Percentiles rank a stretch among this genome's conserved stretches.
These are phyloP conservation scores for Rhinocladiella similis DNA, from an alignment of 2,329 filamentous ascomycete genomes.

Conservation along the genomic window DNA sequence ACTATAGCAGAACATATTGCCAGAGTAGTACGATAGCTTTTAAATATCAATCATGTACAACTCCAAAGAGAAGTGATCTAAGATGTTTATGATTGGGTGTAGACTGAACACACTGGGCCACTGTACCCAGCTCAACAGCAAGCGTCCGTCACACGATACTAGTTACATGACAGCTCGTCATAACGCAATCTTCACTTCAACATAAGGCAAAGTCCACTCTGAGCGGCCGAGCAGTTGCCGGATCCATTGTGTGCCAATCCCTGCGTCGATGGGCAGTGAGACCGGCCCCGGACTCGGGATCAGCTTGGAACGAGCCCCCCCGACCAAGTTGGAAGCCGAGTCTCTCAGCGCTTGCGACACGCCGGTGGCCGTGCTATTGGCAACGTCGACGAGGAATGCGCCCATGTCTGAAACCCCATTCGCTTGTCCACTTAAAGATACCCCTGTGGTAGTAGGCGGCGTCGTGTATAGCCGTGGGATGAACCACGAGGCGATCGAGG, in stretches of 20 bases:
- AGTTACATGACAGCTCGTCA: constrained; percentile 3
- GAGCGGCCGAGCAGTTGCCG: constrained; percentile 75
- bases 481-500: constrained; percentile 65
- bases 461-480: constrained; percentile 63
- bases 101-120: no score
- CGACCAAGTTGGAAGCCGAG: constrained; percentile 39
- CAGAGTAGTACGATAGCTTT: constrained; percentile 22
- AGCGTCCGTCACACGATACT: no score
- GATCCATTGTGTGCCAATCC: constrained; percentile 82
- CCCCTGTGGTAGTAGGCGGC: constrained; percentile 2
- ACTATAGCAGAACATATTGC: constrained; percentile 9
- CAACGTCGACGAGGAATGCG: constrained; percentile 44
- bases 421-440: constrained; percentile 22
- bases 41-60: constrained; percentile 7
- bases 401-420: constrained; percentile 35
- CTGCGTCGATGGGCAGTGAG: constrained; percentile 57
- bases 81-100: background rate
- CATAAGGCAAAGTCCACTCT: constrained; percentile 88
- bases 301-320: constrained; percentile 55
- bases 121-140: no score
- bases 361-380: constrained; percentile 70
- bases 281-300: constrained; percentile 32
- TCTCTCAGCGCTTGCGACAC: constrained; percentile 62
- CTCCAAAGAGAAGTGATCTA: background rate
- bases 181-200: constrained; percentile 67